These are phyloP conservation scores for Halocafeteria seosinensis DNA, from an alignment of 108 stramenopile species.

Conservation along the genomic window DNA sequence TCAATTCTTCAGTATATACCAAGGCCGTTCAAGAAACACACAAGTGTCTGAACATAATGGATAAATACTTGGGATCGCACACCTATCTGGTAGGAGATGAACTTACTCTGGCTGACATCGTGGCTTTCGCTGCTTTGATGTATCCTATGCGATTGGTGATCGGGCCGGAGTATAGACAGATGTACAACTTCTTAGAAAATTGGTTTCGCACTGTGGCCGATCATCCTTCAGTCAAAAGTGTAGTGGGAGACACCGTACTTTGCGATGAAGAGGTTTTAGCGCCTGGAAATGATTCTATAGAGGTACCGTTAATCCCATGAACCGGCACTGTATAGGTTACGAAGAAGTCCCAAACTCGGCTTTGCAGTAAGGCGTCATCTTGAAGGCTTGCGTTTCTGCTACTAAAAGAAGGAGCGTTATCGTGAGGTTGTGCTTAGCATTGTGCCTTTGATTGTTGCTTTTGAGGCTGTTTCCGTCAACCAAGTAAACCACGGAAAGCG, in stretches of 20 bases:
- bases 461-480: too few relatives aligned
- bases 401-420: too few relatives aligned
- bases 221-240: constrained; percentile 57
- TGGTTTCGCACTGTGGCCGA: constrained; percentile 66
- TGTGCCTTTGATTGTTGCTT: too few relatives aligned
- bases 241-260: constrained; percentile 55
- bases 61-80: constrained; percentile 31
- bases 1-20: constrained; percentile 29
- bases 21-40: constrained; percentile 57
- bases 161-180: constrained; percentile 42
- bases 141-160: constrained; percentile 69
- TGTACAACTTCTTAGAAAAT: constrained; percentile 43
- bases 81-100: constrained; percentile 55
- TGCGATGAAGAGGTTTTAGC: constrained; percentile 41
- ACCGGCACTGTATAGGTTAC: too few relatives aligned
- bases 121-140: constrained; percentile 54
- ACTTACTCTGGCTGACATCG: constrained; percentile 74
- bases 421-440: too few relatives aligned
- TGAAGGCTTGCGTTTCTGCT: too few relatives aligned
- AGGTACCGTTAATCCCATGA: too few relatives aligned
- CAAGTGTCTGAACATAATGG: constrained; percentile 40
- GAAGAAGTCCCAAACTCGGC: too few relatives aligned
- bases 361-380: too few relatives aligned
- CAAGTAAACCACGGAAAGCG: too few relatives aligned
- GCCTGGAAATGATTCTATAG: too few relatives aligned